phyloP scores from a whole-genome alignment of 2,329 filamentous ascomycete species.

The Clarireedia monteithiana region DNA sequence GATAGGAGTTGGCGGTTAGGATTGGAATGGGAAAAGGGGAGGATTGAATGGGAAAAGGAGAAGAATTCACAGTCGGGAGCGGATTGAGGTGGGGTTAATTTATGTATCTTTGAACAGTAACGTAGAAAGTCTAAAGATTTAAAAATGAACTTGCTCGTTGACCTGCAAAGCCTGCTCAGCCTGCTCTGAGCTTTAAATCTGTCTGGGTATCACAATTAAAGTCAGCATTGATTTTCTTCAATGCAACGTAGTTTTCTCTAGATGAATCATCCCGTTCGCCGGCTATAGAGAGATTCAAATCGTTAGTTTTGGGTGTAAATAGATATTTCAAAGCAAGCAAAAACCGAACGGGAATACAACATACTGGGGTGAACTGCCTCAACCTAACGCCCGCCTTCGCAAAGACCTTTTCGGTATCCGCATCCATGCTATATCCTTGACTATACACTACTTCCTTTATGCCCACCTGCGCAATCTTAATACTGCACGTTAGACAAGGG shows the following conservation, averaged over 20 bases:
- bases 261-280: conserved; percentile 55
- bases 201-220: no score
- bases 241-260: conserved; percentile 36
- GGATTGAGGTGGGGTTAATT: no score
- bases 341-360: conserved; percentile 28
- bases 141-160: no score
- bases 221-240: no score
- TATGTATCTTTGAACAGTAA: no score
- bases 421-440: conserved; percentile 91
- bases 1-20: no score
- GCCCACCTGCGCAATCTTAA: conserved; percentile 96
- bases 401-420: conserved; percentile 73
- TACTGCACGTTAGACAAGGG: conserved; percentile 93
- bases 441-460: conserved; percentile 94
- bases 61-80: no score
- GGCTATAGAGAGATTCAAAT: conserved; percentile 37
- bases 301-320: background rate
- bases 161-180: no score
- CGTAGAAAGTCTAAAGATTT: no score
- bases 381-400: conserved; percentile 74
- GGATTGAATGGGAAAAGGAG: no score
- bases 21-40: no score
- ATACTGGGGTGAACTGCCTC: conserved; percentile 79
- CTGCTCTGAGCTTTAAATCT: no score
- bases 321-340: background rate